Conservation (phyloP, 1,284 basidiomycete species). For the Ceratobasidium sp. region DNA sequence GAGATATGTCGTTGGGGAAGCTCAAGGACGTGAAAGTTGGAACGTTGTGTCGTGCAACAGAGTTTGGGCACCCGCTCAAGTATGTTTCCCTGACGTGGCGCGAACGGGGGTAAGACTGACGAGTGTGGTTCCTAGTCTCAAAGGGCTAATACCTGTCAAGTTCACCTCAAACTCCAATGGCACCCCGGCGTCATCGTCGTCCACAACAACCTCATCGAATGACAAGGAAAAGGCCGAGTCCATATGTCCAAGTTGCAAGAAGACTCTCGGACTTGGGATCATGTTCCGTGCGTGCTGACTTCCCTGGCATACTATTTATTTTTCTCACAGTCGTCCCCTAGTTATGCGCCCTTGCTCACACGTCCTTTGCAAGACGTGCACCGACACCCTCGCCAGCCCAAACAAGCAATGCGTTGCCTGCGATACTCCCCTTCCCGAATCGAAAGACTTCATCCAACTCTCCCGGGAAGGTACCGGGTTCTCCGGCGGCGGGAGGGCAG, state of each 20-base stretch:
- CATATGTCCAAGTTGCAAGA: constrained; percentile 91
- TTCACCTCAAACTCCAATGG: constrained; percentile 68
- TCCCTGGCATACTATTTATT: constrained; percentile 16
- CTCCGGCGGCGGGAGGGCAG: constrained; percentile 90
- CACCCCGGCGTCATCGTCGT: constrained; percentile 55
- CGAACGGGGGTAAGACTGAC: constrained; percentile 9
- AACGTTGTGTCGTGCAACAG: constrained; percentile 84
- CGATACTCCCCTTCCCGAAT: constrained; percentile 68
- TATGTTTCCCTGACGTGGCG: constrained; percentile 57
- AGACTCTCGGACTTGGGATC: constrained; percentile 80
- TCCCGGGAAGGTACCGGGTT: constrained; percentile 90
- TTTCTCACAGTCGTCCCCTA: constrained; percentile 51
- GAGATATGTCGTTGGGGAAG: constrained; percentile 67
- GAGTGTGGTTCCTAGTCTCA: constrained; percentile 63
- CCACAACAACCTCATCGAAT: constrained; percentile 56
- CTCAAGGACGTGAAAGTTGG: constrained; percentile 84
- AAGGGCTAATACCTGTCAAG: constrained; percentile 78
- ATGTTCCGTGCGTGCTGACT: constrained; percentile 69
- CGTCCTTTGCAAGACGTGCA: constrained; percentile 87
- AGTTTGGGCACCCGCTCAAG: constrained; percentile 77
- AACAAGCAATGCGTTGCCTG: constrained; percentile 84
- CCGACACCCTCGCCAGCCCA: constrained; percentile 80
- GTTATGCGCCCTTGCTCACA: constrained; percentile 85
- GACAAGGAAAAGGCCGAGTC: constrained; percentile 65
- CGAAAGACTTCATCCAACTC: constrained; percentile 75